phyloP scores from a whole-genome alignment of 805 yeast genomes.

The Cyberlindnera mississippiensis region DNA sequence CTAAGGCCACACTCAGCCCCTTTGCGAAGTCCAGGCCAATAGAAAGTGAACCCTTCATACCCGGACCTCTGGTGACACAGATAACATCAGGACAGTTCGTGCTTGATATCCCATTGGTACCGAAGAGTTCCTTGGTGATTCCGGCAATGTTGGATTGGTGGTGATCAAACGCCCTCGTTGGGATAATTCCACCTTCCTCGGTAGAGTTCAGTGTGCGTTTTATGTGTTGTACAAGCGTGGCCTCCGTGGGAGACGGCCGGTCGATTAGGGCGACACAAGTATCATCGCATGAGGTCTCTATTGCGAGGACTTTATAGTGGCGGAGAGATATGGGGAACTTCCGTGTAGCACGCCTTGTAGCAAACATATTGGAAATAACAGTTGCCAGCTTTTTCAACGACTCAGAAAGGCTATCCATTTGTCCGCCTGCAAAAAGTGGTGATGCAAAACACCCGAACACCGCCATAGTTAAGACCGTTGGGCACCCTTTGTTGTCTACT shows the following conservation, averaged over 20 bases:
- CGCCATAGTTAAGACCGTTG: too few relatives aligned
- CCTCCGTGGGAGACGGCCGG: slow-evolving; percentile 32
- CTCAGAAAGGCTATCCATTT: too few relatives aligned
- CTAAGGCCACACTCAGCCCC: slow-evolving; percentile 78
- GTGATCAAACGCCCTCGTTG: slow-evolving; percentile 76
- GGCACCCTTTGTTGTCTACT: too few relatives aligned
- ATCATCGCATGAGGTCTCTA: slow-evolving; percentile 95
- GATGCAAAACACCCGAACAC: too few relatives aligned
- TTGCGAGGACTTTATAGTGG: slow-evolving; percentile 66
- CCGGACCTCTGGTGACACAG: slow-evolving; percentile 94
- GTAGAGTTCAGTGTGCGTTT: slow-evolving; percentile 66
- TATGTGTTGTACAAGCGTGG: slow-evolving; percentile 47
- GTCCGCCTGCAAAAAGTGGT: too few relatives aligned
- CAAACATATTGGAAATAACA: too few relatives aligned
- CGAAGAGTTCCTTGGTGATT: slow-evolving; percentile 44
- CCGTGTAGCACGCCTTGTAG: neutral
- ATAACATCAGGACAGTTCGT: slow-evolving; percentile 57
- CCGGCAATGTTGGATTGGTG: slow-evolving; percentile 60
- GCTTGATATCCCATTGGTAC: slow-evolving; percentile 12
- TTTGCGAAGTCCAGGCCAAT: slow-evolving; percentile 82
- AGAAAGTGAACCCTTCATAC: slow-evolving; percentile 86
- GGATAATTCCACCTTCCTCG: slow-evolving; percentile 78
- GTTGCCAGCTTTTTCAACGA: too few relatives aligned
- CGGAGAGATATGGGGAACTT: neutral
- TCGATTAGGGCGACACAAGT: slow-evolving; percentile 81